Conservation (phyloP, 371 early-diverging fungal species). For the Mucor saturninus region DNA sequence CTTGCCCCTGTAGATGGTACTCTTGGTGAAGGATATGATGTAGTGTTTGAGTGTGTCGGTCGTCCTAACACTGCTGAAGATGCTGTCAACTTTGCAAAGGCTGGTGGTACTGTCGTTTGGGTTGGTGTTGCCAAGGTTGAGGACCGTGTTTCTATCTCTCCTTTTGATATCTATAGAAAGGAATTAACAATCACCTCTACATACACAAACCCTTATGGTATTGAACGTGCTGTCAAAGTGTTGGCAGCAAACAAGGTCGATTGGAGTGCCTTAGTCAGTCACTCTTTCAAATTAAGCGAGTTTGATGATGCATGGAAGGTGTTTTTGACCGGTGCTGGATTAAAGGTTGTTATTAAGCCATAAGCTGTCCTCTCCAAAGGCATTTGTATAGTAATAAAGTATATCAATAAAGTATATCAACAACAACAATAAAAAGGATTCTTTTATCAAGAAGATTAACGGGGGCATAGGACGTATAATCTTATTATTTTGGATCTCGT, state of each 20-base stretch:
- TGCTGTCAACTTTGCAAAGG: slow-evolving; percentile 53
- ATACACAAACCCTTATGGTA: slow-evolving; percentile 62
- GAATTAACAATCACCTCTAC: slow-evolving; percentile 64
- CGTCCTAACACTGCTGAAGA: slow-evolving; percentile 50
- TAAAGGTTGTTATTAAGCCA: slow-evolving; percentile 60
- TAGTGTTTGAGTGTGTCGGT: slow-evolving; percentile 65
- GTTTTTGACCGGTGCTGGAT: slow-evolving; percentile 48
- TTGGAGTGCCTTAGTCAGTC: slow-evolving; percentile 53
- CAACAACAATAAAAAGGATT: too few relatives aligned
- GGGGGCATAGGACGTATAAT: too few relatives aligned
- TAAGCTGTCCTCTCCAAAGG: neutral
- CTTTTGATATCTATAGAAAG: slow-evolving; percentile 59
- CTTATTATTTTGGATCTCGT: too few relatives aligned
- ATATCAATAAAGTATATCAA: too few relatives aligned
- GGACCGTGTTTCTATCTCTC: slow-evolving; percentile 49
- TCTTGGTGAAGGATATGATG: slow-evolving; percentile 56
- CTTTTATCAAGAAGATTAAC: too few relatives aligned
- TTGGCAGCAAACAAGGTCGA: slow-evolving; percentile 47
- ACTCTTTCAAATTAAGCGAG: slow-evolving; percentile 51
- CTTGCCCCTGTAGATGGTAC: slow-evolving; percentile 44
- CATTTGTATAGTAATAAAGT: too few relatives aligned
- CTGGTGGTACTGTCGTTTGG: slow-evolving; percentile 61
- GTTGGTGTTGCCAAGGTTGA: slow-evolving; percentile 61
- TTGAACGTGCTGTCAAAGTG: slow-evolving; percentile 61
- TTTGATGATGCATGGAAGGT: slow-evolving; percentile 61